Percentiles rank a stretch among this genome's conserved stretches.
These are phyloP conservation scores for Fusarium sulawesiense DNA, from an alignment of 2,329 filamentous ascomycete genomes.

Conservation along the genomic window DNA sequence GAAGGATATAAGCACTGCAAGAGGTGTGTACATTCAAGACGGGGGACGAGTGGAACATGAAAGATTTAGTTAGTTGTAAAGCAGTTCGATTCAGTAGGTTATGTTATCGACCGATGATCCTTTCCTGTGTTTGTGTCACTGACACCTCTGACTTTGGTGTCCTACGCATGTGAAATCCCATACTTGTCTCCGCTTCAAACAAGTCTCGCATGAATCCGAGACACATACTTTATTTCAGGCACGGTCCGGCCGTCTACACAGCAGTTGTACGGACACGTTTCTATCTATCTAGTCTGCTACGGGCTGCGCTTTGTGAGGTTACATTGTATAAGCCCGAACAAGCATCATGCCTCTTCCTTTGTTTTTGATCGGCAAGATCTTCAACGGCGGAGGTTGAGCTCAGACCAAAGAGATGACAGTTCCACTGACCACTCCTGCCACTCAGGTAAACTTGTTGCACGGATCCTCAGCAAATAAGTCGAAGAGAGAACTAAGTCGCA, in stretches of 20 bases:
- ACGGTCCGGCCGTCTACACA: slow-evolving; percentile 26
- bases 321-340: slow-evolving; percentile 11
- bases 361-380: slow-evolving; percentile 34
- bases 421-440: background rate
- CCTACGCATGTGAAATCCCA: slow-evolving; percentile 7
- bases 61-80: slow-evolving; percentile 46
- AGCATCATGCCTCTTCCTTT: slow-evolving; percentile 14
- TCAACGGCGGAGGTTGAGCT: slow-evolving; percentile 27
- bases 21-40: slow-evolving; percentile 17
- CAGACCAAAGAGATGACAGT: slow-evolving; percentile 2
- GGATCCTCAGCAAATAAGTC: background rate
- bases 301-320: slow-evolving; percentile 3
- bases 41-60: slow-evolving; percentile 21
- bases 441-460: background rate
- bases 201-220: slow-evolving; percentile 12
- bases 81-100: slow-evolving; percentile 48
- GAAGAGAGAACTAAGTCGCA: slow-evolving; percentile 1
- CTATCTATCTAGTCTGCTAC: slow-evolving; percentile 6
- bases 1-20: slow-evolving; percentile 19
- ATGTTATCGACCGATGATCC: slow-evolving; percentile 46
- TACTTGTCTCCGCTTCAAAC: slow-evolving; percentile 13
- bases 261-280: slow-evolving; percentile 28
- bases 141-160: slow-evolving; percentile 4
- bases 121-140: slow-evolving; percentile 8
- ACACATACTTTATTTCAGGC: slow-evolving; percentile 9